Conservation (phyloP, 176 grass and related monocot genomes). For the Zizania latifolia region DNA sequence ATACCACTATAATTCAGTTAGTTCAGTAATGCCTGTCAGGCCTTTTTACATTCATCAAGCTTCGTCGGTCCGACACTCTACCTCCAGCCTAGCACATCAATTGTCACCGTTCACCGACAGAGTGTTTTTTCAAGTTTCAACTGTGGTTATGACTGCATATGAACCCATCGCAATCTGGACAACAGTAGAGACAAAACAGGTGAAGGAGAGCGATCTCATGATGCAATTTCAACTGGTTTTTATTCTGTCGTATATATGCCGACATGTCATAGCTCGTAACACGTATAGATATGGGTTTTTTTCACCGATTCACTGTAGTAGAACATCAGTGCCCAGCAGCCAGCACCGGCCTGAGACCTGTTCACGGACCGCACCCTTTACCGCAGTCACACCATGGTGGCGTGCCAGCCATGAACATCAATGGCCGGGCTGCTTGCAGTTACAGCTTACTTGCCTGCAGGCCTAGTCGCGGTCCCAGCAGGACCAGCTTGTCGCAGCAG, state of each 20-base stretch:
- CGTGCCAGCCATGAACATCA: not conserved
- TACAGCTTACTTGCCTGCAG: slow-evolving; percentile 8
- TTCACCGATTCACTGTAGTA: no score
- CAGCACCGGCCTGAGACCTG: not conserved
- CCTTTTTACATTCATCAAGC: not conserved
- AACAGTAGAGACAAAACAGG: not conserved
- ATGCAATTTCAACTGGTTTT: not conserved
- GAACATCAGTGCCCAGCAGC: no score
- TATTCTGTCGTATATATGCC: not conserved
- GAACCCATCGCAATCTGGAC: not conserved
- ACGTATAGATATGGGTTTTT: not conserved
- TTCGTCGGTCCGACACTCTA: not conserved
- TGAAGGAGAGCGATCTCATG: not conserved
- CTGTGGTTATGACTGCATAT: not conserved
- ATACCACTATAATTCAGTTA: not conserved
- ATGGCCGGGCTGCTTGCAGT: not conserved
- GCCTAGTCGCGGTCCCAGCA: slow-evolving; percentile 35
- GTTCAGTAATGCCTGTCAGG: slow-evolving; percentile 26
- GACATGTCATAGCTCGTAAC: not conserved
- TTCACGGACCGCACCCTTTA: not conserved
- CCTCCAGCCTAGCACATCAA: not conserved
- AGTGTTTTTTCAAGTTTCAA: not conserved
- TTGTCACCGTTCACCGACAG: slow-evolving; percentile 30
- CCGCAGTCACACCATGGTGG: not conserved
- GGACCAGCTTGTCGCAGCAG: slow-evolving; percentile 56